Evolutionary conservation across 2,329 filamentous ascomycete genomes (phyloP), one percentile per base, ranked within the genome.

Genomic region (Fusarium pseudonygamai): DNA sequence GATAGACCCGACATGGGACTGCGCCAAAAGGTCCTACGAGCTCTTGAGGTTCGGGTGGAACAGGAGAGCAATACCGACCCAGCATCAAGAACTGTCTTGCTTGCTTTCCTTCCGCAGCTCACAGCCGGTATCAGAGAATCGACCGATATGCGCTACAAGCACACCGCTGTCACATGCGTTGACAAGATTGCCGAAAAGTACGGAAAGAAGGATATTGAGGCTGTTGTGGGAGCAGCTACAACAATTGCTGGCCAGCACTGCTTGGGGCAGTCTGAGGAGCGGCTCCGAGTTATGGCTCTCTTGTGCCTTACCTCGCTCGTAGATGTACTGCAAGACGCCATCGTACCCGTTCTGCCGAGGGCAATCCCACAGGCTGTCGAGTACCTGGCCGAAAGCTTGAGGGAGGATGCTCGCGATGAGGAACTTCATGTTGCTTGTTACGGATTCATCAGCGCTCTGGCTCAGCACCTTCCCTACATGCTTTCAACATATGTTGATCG

Each of bases 141-240:
- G 12, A 85, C 88, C 37, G 91, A 96, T 74, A 88, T 92, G 60
- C 87, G 90, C 34, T 92, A 96, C 80, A 95, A 96, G 83, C 92
- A 95, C 77, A 94, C 93, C 16, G 93, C 95, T 3, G 91, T 99
- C 70, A 91, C 91, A 40, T 98, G 96, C 77, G 92, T 98, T 49
- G 95, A 98, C 83, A 93, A 94, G 81, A 97, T 99, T 71, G 90
- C 93, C 6, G 95, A 98, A 83, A 96, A 96, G 81, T 98, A 97
- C 80, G 97, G 96, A 75, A 97, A 96, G 85, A 97, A 95, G 81
- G 93, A 97, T 78, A 87, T 93, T 4, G 90, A 93, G 74, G 91
- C 91, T 49, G 93, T 97, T 49, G 87, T 93, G 32, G 89, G 89
- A 9, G 93, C 95, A 10, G 94, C 95, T 9, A 86, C 91, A 67